Evolutionary conservation across 2,329 filamentous ascomycete species (phyloP), one percentile per base, ranked within the genome.

Genomic region (Alternaria sp.): DNA sequence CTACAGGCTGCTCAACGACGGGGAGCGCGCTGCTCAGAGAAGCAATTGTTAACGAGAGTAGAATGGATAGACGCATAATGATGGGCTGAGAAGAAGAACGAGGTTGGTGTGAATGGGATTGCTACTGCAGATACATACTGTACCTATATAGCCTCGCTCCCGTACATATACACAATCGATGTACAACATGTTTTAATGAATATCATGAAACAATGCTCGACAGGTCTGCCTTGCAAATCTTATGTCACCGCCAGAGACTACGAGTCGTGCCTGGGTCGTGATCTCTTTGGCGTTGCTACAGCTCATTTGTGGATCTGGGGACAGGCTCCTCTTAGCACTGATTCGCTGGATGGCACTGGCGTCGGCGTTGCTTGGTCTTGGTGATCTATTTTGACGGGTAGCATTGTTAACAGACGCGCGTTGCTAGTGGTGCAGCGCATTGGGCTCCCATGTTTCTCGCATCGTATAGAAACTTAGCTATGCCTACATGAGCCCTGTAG

Each of bases 301-400:
- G 2, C 44, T n/a, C 18, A 30, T 47, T 28, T 34, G 44, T 22
- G 7, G 46, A 48, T 30, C 46, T 22, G 20, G 18, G 32, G 18
- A 48, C 30, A 48, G 18, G 34, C 28, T 20, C 18, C 9, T 41
- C 18, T 9, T 41, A n/a, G 12, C 5, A 30, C n/a, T 30, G 46
- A 34, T 48, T 48, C 18, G 28, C 46, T 34, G 30, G 5, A 34
- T 22, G 32, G 46, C 46, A n/a, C 34, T 34, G 32, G 46, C 30
- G 46, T 48, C 30, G 46, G 30, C 46, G 30, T 34, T 48, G 46
- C 7, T 34, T 48, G 46, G 46, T 48, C 46, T 48, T 48, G 30
- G 46, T 24, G 18, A 34, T 34, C 30, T 48, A 16, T 22, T 34
- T 34, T 48, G 30, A 48, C 12, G 28, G 20, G 3, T 48, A 48